These are phyloP conservation scores for Penicillium riverlandense DNA, from an alignment of 495 filamentous ascomycete species.

Conservation along the genomic window DNA sequence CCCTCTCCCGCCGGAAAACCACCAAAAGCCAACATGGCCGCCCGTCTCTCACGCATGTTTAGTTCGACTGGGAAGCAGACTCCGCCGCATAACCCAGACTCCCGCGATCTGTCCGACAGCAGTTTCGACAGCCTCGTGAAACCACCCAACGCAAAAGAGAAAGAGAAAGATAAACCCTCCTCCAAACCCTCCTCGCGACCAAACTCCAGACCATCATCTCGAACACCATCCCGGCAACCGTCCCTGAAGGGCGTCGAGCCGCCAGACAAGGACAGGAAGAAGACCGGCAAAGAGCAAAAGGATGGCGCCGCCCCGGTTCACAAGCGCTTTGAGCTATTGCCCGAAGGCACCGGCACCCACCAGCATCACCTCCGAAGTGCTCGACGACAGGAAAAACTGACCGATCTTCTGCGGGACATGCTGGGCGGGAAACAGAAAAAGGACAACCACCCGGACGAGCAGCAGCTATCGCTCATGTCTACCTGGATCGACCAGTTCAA, in stretches of 20 bases:
- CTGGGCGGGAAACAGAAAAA: constrained; percentile 68
- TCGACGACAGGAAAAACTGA: constrained; percentile 89
- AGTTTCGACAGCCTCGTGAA: constrained; percentile 29
- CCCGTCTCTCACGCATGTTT: constrained; percentile 57
- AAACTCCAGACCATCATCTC: constrained; percentile 30
- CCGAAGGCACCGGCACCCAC: constrained; percentile 58
- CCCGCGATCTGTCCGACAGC: constrained; percentile 35
- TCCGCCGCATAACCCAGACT: constrained; percentile 24
- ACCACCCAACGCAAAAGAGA: constrained; percentile 16
- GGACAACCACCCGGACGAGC: constrained; percentile 57
- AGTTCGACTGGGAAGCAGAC: constrained; percentile 29
- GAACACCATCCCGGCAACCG: constrained; percentile 34
- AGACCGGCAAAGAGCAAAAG: constrained; percentile 29
- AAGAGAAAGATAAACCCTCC: constrained; percentile 28
- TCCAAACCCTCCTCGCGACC: constrained; percentile 25
- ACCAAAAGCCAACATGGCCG: constrained; percentile 47
- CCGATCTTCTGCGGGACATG: constrained; percentile 82
- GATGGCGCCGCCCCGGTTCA: constrained; percentile 34
- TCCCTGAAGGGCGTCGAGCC: constrained; percentile 30
- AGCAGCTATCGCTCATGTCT: constrained; percentile 87
- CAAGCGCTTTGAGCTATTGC: constrained; percentile 52
- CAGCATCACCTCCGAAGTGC: constrained; percentile 80
- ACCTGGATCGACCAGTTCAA: constrained; percentile 94
- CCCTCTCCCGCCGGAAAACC: constrained; percentile 28
- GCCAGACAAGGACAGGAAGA: constrained; percentile 27